Percentiles rank a stretch among this genome's conserved stretches.
Evolutionary conservation across 129 eudicot species (phyloP).

Genomic region (Flaveria robusta): DNA sequence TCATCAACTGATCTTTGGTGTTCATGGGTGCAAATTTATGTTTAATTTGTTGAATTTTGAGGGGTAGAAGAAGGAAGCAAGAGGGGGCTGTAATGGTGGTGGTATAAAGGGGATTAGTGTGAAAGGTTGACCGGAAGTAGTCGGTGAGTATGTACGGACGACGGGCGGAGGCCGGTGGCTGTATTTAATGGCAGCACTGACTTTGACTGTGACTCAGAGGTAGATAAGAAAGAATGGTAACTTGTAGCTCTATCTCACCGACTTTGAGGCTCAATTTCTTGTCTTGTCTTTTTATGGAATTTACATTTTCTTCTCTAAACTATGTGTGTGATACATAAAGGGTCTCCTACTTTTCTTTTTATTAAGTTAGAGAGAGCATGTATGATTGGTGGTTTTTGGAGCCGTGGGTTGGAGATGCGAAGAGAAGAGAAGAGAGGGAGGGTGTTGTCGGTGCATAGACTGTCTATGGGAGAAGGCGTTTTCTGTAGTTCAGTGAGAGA

Average conservation of each 20-base stretch:
- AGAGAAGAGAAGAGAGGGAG: no score
- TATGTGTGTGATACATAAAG: neutral
- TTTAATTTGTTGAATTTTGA: neutral
- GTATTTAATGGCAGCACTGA: slow-evolving; percentile 6
- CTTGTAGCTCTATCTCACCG: slow-evolving; percentile 32
- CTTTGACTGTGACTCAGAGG: slow-evolving; percentile 22
- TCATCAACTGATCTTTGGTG: neutral
- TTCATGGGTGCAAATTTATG: no score
- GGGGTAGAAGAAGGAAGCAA: neutral
- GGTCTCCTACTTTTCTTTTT: neutral
- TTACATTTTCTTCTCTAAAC: neutral
- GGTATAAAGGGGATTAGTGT: neutral
- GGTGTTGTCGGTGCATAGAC: no score
- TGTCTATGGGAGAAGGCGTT: no score
- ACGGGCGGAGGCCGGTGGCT: slow-evolving; percentile 6
- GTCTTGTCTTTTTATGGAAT: neutral
- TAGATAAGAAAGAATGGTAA: slow-evolving; percentile 18
- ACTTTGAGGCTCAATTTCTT: slow-evolving; percentile 14
- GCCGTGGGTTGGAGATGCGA: no score
- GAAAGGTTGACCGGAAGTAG: slow-evolving; percentile 15
- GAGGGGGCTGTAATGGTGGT: neutral
- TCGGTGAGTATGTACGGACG: neutral
- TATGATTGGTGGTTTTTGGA: no score
- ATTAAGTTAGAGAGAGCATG: neutral
- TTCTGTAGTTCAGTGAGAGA: no score